Base-by-base conservation (phyloP, 257 asterid species). In the Solanum pimpinellifolium region DNA sequence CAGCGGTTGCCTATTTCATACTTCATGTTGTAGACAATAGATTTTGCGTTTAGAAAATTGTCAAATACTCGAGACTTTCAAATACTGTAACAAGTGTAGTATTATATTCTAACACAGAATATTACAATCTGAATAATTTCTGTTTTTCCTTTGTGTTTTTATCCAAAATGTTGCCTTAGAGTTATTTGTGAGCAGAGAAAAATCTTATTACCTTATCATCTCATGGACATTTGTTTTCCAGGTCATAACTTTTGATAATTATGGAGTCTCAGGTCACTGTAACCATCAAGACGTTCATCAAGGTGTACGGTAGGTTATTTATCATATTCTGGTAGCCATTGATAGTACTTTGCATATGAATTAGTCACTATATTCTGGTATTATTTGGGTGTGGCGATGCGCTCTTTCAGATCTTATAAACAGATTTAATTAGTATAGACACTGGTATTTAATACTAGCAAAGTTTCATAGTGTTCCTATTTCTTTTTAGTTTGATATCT, bases 241-340 rank as follows among this genome's bases (percentile, higher is more conserved):
- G 99, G 91, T 97, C 49, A 89, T 97, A 90, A 93, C 96, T 37
- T 97, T 97, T 89, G 99, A 97, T 88, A 87, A 88, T 86, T 92
- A 92, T 87, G 98, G 99, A 65, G 93, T 95, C 86, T 97, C 99
- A 74, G 99, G 99, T 83, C 99, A 95, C 90, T 95, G 99, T 89
- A 94, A 94, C 87, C 97, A 94, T 87, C 52, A 92, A 39, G 95
- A 93, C 60, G 93, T 93, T 73, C 87, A 90, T 86, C 93, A 66
- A 87, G 99, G 98, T 75, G 99, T 97, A 52, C 88, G 95, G 99
- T 93, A 84, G 89, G 94, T 89, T 41, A 86, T 77, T 83, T 52
- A 29, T 47, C 42, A 59, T 42, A 49, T 66, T 47, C 37, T 21
- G 23, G 85, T 72, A 31, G 72, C 81, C 73, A 29, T 9, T 88